Percentiles rank a stretch among this genome's conserved stretches.
Conservation (phyloP, 495 filamentous ascomycete species). For the Chaetomium cochliodes region DNA sequence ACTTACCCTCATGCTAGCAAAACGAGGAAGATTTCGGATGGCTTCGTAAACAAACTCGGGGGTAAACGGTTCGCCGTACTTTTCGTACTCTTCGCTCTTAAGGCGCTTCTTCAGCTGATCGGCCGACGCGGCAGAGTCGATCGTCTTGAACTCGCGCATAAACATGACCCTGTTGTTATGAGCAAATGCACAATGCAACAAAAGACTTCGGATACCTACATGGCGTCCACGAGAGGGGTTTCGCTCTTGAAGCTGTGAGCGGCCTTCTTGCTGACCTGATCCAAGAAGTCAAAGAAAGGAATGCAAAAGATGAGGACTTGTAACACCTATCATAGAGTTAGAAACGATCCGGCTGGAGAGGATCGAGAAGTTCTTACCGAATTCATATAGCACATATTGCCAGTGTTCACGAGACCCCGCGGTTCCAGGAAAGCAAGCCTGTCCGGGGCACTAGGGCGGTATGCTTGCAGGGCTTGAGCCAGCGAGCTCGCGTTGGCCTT, state of each 20-base stretch:
- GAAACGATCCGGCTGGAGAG: background rate
- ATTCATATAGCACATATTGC: slow-evolving; percentile 99
- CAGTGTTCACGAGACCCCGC: slow-evolving; percentile 92
- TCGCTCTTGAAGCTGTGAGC: slow-evolving; percentile 91
- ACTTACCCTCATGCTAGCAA: slow-evolving; percentile 83
- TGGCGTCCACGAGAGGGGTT: slow-evolving; percentile 88
- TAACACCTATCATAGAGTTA: slow-evolving; percentile 60
- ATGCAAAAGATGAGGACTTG: slow-evolving; percentile 91
- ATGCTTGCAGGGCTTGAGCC: slow-evolving; percentile 67
- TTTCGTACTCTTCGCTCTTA: slow-evolving; percentile 79
- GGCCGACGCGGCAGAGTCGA: slow-evolving; percentile 71
- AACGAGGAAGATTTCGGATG: slow-evolving; percentile 79
- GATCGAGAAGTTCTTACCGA: slow-evolving; percentile 62
- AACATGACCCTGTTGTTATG: slow-evolving; percentile 75
- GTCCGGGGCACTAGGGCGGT: slow-evolving; percentile 58
- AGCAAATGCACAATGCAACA: slow-evolving; percentile 1
- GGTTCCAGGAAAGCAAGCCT: slow-evolving; percentile 86
- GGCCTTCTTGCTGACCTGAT: slow-evolving; percentile 78
- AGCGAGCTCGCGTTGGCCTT: slow-evolving; percentile 65
- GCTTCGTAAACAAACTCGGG: slow-evolving; percentile 96
- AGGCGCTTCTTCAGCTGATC: slow-evolving; percentile 71
- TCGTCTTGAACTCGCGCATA: slow-evolving; percentile 85
- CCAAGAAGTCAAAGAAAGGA: slow-evolving; percentile 92
- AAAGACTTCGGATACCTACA: slow-evolving; percentile 57
- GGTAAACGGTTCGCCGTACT: slow-evolving; percentile 86